Base-by-base conservation (phyloP, 805 yeast species). In the Jamesozyma piceae region DNA sequence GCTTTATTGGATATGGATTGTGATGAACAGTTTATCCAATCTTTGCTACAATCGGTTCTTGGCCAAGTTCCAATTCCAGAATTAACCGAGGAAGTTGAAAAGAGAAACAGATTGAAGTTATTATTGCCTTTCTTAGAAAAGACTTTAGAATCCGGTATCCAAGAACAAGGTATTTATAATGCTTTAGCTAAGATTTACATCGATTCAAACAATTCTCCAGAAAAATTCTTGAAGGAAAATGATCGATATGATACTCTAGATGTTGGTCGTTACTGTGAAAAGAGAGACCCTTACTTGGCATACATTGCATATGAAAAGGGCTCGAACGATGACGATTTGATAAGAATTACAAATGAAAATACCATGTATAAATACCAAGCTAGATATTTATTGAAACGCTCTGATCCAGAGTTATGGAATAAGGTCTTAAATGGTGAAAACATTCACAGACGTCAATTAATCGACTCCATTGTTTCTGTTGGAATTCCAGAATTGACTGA, bases 311-410 rank as follows among this genome's bases (percentile, higher is more conserved):
- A 92, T 66, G 95, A 94, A 48, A 90, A 89, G 68, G 99, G 99
- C 60, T 71, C 74, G 42, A 89, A 90, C 56, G 96, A 92, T 63
- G 81, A 73, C 44, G 98, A 92, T 64, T 75, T 92, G 58, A 77
- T 92, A 57, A 73, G 77, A 59, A 88, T 92, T 65, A 92, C 98
- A 52, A 92, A 92, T 64, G 97, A 92, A 59, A 92, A 92, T 65
- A 77, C 92, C 54, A 92, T 92, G 99, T 92, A 84, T 75, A 92
- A 92, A 66, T 90, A 92, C 67, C 98, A 92, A 72, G 97, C 97
- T n/a, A 81, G 97, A 64, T 92, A 92, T 62, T 73, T 92, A 55
- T 75, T 92, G 53, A 72, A 78, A 47, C 83, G 95, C 64, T 86
- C 95, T n/a, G 96, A 92, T 60, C 70, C 79, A 20, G 73, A 66